Base-by-base conservation (phyloP, 140 eudicot species). In the Flaveria floridana region DNA sequence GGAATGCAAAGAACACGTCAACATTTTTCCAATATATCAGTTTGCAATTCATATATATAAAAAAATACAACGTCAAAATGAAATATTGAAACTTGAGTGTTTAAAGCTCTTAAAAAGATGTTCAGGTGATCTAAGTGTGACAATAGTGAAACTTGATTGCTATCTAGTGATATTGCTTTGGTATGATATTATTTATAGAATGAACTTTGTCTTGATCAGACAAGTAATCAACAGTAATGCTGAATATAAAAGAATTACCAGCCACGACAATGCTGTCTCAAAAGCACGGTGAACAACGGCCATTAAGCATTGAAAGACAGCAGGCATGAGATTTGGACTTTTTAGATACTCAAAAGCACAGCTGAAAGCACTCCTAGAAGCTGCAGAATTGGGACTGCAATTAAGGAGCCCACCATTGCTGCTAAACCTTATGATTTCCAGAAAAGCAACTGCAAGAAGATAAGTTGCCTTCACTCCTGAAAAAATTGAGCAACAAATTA, bases 351-450 rank as follows among this genome's bases (percentile, higher is more conserved):
- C 99, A 78, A 95, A 95, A 68, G 87, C 96, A 77, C 97, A 95
- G 82, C 92, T 87, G 82, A 95, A 95, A 80, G 99, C 97, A 86
- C 99, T 95, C 72, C 89, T 86, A 52, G 99, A 89, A 79, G 89
- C 87, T 58, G 85, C 78, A 41, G 93, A 84, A 78, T 19, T 76
- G 39, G 96, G 81, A 65, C 84, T 85, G 71, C 96, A 86, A 68
- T 87, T 95, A 13, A 95, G 97, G 78, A 95, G 87, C 57, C 99
- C 99, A 37, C 99, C 97, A 57, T 95, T 95, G 92, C 99, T 95
- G 85, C 95, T 95, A 74, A 95, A 95, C 80, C 99, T 84, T 83
- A 87, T 95, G 59, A 95, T 91, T 81, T 95, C 99, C 81, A 95
- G 72, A 89, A 91, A 82, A 18, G 97, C 92, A 72, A 95, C 99